phyloP scores from a whole-genome alignment of 169 alveolate genomes.

The Plasmodium sp. region DNA sequence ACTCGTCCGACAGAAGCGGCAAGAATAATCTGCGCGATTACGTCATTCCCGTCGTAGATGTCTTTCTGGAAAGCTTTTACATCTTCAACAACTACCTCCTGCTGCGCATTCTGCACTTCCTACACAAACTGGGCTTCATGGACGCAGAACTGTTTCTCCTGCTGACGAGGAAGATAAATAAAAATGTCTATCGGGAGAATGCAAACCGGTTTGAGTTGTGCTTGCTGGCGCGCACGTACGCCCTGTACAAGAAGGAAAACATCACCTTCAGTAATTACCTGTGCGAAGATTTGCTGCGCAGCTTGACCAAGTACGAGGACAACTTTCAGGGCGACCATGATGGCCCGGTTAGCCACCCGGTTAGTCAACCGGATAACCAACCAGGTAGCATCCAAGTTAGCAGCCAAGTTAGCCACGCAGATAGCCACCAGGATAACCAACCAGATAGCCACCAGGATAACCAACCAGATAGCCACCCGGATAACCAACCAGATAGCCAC shows the following conservation, averaged over 20 bases:
- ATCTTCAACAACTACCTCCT: conserved; percentile 36
- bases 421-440: neutral
- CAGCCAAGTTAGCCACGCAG: neutral
- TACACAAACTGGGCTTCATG: conserved; percentile 14
- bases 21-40: neutral
- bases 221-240: conserved; percentile 43
- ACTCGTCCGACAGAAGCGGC: neutral
- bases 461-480: neutral
- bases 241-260: conserved; percentile 52
- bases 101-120: conserved; percentile 31
- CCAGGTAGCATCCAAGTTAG: neutral
- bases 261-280: conserved; percentile 49
- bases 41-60: conserved; percentile 24
- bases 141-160: conserved; percentile 29
- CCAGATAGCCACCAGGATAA: no score
- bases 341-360: neutral
- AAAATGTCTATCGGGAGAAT: conserved; percentile 53
- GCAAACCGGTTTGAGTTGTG: conserved; percentile 56
- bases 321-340: conserved; percentile 15
- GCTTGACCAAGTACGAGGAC: conserved; percentile 48
- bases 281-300: conserved; percentile 27
- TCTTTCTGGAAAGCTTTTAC: conserved; percentile 26
- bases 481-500: no score
- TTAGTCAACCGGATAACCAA: neutral
- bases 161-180: conserved; percentile 41